Evolutionary conservation across 257 asterid genomes (phyloP), one percentile per base, ranked within the genome.

Genomic region (Thymus quinquecostatus): DNA sequence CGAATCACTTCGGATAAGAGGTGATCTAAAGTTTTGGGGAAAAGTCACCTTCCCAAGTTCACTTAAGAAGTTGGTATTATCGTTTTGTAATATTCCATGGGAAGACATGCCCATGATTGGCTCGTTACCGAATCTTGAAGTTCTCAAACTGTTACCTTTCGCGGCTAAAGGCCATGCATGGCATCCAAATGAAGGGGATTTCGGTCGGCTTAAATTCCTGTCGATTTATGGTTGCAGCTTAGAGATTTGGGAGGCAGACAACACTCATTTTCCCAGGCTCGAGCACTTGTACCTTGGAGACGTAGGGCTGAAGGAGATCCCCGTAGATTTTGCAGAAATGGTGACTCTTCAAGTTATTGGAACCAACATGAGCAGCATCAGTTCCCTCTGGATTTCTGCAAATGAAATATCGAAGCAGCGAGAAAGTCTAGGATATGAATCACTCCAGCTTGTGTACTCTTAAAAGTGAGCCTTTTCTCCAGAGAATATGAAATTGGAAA

Each of bases 171-270:
- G 38, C 36, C n/a, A 9, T 6, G 32, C 44, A 62, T 73, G 78
- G 72, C 27, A 56, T 27, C 66, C 71, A 28, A 34, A 21, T 3
- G 78, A 73, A 55, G 77, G 77, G 29, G 71, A 73, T 36, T 73
- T 73, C 29, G 30, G 30, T 71, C 61, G 48, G 48, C 58, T 71
- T 27, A 71, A 60, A 33, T 60, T 28, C 36, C 36, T 71, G 40
- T 21, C 7, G 33, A 59, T 48, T 21, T n/a, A n/a, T 10, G 51
- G 27, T 4, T 45, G 30, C 10, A 34, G 51, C 28, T 30, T 71
- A 2, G 13, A 14, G 68, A 5, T 7, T 2, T 60, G 75, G 75
- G 27, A 21, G 27, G 75, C 60, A 48, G 68, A 71, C 13, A 9
- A 48, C 21, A 34, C 13, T 29, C 69, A 71, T 38, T 60, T 61